phyloP scores from a whole-genome alignment of 2,329 filamentous ascomycete genomes.

The Fusarium oxysporum region DNA sequence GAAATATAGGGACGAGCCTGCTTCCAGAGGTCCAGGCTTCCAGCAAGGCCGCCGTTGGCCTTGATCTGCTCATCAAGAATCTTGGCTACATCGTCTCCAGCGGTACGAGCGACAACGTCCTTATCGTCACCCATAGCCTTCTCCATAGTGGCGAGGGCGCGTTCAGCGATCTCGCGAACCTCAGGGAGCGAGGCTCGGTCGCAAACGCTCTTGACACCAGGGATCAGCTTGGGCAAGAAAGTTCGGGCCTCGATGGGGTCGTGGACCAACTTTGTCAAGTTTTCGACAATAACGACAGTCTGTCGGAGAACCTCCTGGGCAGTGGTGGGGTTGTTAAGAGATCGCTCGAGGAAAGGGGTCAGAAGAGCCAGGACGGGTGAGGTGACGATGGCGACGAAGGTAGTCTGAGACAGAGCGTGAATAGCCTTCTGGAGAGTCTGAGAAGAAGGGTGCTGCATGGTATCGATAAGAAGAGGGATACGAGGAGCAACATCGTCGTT shows the following conservation, averaged over 20 bases:
- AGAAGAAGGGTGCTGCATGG: slow-evolving; percentile 92
- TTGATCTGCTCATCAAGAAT: slow-evolving; percentile 82
- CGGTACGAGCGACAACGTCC: slow-evolving; percentile 73
- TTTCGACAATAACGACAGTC: slow-evolving; percentile 96
- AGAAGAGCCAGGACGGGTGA: slow-evolving; percentile 94
- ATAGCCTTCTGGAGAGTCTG: slow-evolving; percentile 95
- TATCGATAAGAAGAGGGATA: slow-evolving; percentile 91
- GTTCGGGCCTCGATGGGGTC: slow-evolving; percentile 93
- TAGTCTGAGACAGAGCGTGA: slow-evolving; percentile 95
- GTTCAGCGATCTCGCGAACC: slow-evolving; percentile 87
- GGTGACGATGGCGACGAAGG: slow-evolving; percentile 96
- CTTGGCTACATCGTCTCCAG: slow-evolving; percentile 78
- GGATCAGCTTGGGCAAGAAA: slow-evolving; percentile 93
- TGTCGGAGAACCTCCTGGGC: slow-evolving; percentile 94
- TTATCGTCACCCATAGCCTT: slow-evolving; percentile 87
- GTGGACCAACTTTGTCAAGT: slow-evolving; percentile 97
- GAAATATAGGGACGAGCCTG: slow-evolving; percentile 79
- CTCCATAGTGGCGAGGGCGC: slow-evolving; percentile 87
- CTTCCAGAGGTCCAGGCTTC: slow-evolving; percentile 72
- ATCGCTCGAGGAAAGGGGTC: slow-evolving; percentile 93
- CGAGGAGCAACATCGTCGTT: slow-evolving; percentile 97
- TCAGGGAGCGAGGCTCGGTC: slow-evolving; percentile 93
- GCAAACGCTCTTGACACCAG: slow-evolving; percentile 89
- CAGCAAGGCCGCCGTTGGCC: slow-evolving; percentile 71
- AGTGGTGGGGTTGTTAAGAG: slow-evolving; percentile 90